Evolutionary conservation across 306 rosid species (phyloP), one percentile per base, ranked within the genome.

Genomic region (Rosa chinensis): DNA sequence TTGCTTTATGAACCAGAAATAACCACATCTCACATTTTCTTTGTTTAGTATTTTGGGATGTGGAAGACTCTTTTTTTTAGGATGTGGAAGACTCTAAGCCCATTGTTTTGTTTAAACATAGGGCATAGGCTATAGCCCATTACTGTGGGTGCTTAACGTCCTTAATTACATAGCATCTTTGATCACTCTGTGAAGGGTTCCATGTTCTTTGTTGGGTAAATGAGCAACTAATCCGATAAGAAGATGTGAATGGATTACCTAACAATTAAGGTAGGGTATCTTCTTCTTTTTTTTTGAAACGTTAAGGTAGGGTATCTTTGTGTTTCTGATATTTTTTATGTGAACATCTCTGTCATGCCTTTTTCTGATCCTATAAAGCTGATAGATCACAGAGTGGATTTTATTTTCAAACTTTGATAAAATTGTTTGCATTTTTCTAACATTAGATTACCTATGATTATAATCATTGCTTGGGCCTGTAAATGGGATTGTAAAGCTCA

Each of bases 41-140:
- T 18, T 66, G 13, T 18, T 66, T 66, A 39, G 71, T 16, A 66
- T 37, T 66, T 18, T 37, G 47, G 47, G 71, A 66, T 39, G n/a
- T 66, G 70, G 14, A 68, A 12, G 8, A 20, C 1, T 11, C 10
- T 40, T 32, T 32, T 32, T 32, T 32, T 32, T 32, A 32, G 35
- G 71, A 66, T 39, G n/a, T 66, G 70, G 14, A 68, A 12, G 8
- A 20, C 1, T 11, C 10, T 40, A 53, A 21, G 32, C 66, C 50
- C 77, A 37, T 73, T 39, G 50, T 53, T 72, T 72, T 32, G 39
- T 64, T 50, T 12, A 53, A 73, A 56, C n/a, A n/a, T n/a, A n/a
- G n/a, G n/a, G n/a, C n/a, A n/a, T n/a, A n/a, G n/a, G n/a, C n/a
- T n/a, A 32, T 14, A 52, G 64, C 48, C 77, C 77, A 37, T 20